Conservation (phyloP, 139 green algal genomes). For the Chlorella vulgaris region DNA sequence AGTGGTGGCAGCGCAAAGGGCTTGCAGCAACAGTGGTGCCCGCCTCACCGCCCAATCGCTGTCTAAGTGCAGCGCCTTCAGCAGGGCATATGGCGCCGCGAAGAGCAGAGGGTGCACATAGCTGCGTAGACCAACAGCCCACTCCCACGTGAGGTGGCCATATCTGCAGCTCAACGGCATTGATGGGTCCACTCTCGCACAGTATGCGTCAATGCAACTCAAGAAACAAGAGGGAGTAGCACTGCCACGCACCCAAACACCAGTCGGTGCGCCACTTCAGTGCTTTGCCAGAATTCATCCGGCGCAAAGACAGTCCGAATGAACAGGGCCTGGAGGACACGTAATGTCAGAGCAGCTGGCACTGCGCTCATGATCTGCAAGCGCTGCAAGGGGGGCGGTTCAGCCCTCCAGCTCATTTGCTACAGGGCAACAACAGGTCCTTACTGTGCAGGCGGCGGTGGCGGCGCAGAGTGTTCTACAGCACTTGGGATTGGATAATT, state of each 20-base stretch:
- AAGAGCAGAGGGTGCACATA: constrained; percentile 73
- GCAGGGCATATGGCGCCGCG: constrained; percentile 53
- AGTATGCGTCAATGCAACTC: too few species aligned
- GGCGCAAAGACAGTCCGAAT: constrained; percentile 71
- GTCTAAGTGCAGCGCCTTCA: constrained; percentile 39
- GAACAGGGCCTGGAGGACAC: constrained; percentile 32
- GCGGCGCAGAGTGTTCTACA: too few species aligned
- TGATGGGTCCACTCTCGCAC: too few species aligned
- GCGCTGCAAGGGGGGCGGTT: too few species aligned
- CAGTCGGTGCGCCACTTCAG: constrained; percentile 70
- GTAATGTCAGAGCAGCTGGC: not conserved
- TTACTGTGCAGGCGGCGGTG: too few species aligned
- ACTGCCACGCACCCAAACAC: constrained; percentile 65
- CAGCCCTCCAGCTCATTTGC: too few species aligned
- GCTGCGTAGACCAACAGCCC: constrained; percentile 58
- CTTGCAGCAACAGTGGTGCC: constrained; percentile 56
- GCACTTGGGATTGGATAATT: too few species aligned
- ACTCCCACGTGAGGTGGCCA: constrained; percentile 80
- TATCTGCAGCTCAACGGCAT: constrained; percentile 48
- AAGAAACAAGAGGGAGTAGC: too few species aligned
- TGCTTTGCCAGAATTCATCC: constrained; percentile 80
- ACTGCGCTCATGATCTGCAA: too few species aligned
- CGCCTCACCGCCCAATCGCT: constrained; percentile 28
- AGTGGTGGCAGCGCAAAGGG: constrained; percentile 41
- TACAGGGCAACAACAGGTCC: too few species aligned